Conservation (phyloP, 2,329 filamentous ascomycete genomes). For the Fusarium brachygibbosum region DNA sequence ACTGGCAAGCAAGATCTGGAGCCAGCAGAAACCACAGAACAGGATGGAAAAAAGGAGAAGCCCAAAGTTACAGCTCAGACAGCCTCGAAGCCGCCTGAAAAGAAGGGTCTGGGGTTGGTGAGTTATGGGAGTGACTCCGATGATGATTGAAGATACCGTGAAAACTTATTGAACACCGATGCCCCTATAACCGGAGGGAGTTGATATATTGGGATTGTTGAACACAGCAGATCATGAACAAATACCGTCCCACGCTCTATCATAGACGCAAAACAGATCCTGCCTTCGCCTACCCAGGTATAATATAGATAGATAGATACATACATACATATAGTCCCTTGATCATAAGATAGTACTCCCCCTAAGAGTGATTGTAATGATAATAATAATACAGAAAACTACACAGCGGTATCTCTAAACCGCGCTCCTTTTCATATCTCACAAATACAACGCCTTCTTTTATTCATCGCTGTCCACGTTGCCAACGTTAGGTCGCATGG, state of each 20-base stretch:
- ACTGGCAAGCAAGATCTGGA: conserved; percentile 28
- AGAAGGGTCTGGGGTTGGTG: conserved; percentile 60
- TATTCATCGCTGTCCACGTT: conserved; percentile 56
- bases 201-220: conserved; percentile 36
- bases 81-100: conserved; percentile 28
- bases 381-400: conserved; percentile 47
- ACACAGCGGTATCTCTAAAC: conserved; percentile 8
- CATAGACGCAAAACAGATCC: conserved; percentile 27
- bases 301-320: conserved; percentile 46
- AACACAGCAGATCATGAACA: conserved; percentile 30
- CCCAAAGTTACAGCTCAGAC: conserved; percentile 5
- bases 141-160: conserved; percentile 50
- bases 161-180: neutral
- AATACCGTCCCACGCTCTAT: conserved; percentile 39
- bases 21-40: conserved; percentile 23
- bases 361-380: conserved; percentile 29
- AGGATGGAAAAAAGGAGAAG: conserved; percentile 29
- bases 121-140: conserved; percentile 65
- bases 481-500: conserved; percentile 58
- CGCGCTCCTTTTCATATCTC: conserved; percentile 3
- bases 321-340: conserved; percentile 40
- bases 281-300: conserved; percentile 30
- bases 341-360: conserved; percentile 25
- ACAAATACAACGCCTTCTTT: conserved; percentile 10
- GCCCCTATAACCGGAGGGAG: conserved; percentile 32